These are phyloP conservation scores for Nyssa sinensis DNA, from an alignment of 148 eudicot genomes.

Conservation along the genomic window DNA sequence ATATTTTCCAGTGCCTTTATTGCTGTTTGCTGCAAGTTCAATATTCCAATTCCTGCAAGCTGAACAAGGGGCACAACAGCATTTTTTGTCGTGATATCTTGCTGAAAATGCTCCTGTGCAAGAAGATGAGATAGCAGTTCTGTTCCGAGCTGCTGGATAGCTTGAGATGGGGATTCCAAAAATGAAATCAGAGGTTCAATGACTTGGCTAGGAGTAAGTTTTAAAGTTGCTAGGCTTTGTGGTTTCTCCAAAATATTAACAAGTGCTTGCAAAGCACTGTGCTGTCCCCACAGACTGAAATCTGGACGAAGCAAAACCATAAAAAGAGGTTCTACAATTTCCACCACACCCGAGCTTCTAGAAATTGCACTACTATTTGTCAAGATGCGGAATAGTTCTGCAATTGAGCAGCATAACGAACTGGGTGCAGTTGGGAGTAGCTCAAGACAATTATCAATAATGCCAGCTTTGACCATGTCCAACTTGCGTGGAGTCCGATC, in stretches of 20 bases:
- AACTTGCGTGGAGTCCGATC: conserved; percentile 69
- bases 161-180: conserved; percentile 72
- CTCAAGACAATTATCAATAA: conserved; percentile 61
- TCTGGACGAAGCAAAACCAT: conserved; percentile 56
- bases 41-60: conserved; percentile 68
- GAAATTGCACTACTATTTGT: conserved; percentile 76
- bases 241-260: conserved; percentile 85
- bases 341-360: conserved; percentile 55
- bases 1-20: conserved; percentile 67
- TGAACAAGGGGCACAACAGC: conserved; percentile 76
- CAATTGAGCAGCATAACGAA: conserved; percentile 60
- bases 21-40: conserved; percentile 72
- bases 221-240: conserved; percentile 53
- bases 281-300: conserved; percentile 63
- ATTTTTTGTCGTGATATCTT: conserved; percentile 62
- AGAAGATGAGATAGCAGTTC: conserved; percentile 73
- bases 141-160: conserved; percentile 75
- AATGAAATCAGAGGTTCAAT: conserved; percentile 72
- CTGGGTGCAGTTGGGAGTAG: conserved; percentile 57
- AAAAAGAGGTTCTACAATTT: conserved; percentile 71
- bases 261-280: conserved; percentile 85
- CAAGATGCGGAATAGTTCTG: conserved; percentile 73
- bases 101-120: conserved; percentile 69
- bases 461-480: conserved; percentile 73
- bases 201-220: conserved; percentile 67